Percentiles rank a stretch among this genome's conserved stretches.
Evolutionary conservation across 768 basidiomycete species (phyloP).

Genomic region (Saitozyma sp.): DNA sequence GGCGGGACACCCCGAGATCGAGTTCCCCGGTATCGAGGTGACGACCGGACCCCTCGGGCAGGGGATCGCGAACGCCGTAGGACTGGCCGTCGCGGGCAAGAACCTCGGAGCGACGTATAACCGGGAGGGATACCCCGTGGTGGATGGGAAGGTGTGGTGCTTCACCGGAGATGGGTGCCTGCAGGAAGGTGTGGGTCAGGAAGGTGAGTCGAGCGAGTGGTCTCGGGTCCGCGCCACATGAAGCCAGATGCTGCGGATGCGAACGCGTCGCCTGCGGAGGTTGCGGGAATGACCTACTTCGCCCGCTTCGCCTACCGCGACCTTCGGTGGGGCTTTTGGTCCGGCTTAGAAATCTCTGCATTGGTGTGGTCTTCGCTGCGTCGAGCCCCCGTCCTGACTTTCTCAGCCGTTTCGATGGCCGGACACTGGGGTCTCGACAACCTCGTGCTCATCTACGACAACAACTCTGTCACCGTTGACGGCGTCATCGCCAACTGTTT

Average conservation of each 20-base stretch:
- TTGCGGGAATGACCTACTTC: background rate
- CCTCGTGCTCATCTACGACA: slow-evolving; percentile 46
- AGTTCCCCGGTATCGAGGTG: slow-evolving; percentile 37
- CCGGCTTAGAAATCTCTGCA: background rate
- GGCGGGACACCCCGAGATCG: slow-evolving; percentile 50
- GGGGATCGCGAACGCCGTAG: slow-evolving; percentile 48
- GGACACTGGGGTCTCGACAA: slow-evolving; percentile 47
- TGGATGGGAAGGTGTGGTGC: slow-evolving; percentile 43
- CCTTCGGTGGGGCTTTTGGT: background rate
- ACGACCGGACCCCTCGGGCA: slow-evolving; percentile 49
- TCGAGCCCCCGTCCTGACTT: background rate
- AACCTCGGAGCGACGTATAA: slow-evolving; percentile 43
- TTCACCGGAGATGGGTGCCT: slow-evolving; percentile 49
- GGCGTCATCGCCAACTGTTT: slow-evolving; percentile 44
- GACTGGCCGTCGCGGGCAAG: slow-evolving; percentile 44
- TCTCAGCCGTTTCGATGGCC: slow-evolving; percentile 38
- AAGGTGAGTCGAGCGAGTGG: slow-evolving; percentile 23
- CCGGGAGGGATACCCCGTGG: slow-evolving; percentile 23
- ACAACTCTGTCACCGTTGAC: slow-evolving; percentile 45
- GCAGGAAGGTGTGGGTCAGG: slow-evolving; percentile 49
- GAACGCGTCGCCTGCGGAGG: too few species aligned
- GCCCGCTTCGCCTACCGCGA: background rate
- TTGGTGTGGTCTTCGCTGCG: too few species aligned
- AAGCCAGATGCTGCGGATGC: too few species aligned
- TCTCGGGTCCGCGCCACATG: too few species aligned